These are phyloP conservation scores for Pulveroboletus sp. DNA, from an alignment of 768 basidiomycete species.

Conservation along the genomic window DNA sequence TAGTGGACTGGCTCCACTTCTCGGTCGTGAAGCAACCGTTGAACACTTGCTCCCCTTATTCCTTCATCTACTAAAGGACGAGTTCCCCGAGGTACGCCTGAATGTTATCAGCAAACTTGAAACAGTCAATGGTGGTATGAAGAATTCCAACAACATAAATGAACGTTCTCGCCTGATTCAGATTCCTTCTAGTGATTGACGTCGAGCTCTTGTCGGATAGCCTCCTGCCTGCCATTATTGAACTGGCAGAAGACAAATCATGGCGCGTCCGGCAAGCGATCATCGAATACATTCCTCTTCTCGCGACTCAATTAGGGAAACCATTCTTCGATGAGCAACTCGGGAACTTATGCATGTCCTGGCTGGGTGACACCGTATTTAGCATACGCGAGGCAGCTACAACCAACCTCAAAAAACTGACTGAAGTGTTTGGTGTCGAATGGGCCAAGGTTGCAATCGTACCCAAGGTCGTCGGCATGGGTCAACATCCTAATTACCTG, in stretches of 20 bases:
- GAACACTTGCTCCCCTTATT: slow-evolving; percentile 96
- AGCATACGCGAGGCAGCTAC: slow-evolving; percentile 99
- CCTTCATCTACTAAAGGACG: slow-evolving; percentile 94
- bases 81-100: slow-evolving; percentile 95
- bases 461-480: slow-evolving; percentile 97
- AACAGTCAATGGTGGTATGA: slow-evolving; percentile 84
- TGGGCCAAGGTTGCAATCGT: slow-evolving; percentile 95
- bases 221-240: slow-evolving; percentile 94
- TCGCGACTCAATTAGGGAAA: slow-evolving; percentile 96
- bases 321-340: slow-evolving; percentile 98
- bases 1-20: slow-evolving; percentile 89
- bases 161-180: slow-evolving; percentile 8
- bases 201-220: slow-evolving; percentile 93
- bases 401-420: slow-evolving; percentile 92
- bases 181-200: slow-evolving; percentile 73
- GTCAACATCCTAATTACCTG: slow-evolving; percentile 92
- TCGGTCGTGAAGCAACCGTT: slow-evolving; percentile 90
- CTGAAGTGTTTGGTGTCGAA: slow-evolving; percentile 97
- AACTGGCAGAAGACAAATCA: slow-evolving; percentile 98
- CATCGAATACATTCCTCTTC: slow-evolving; percentile 98
- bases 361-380: slow-evolving; percentile 97
- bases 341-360: slow-evolving; percentile 96
- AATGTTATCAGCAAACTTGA: slow-evolving; percentile 99
- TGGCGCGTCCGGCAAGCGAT: slow-evolving; percentile 99
- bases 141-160: not conserved